Percentiles rank a stretch among this genome's conserved stretches.
Conservation (phyloP, 768 basidiomycete genomes). For the Thelephora ganbajun region DNA sequence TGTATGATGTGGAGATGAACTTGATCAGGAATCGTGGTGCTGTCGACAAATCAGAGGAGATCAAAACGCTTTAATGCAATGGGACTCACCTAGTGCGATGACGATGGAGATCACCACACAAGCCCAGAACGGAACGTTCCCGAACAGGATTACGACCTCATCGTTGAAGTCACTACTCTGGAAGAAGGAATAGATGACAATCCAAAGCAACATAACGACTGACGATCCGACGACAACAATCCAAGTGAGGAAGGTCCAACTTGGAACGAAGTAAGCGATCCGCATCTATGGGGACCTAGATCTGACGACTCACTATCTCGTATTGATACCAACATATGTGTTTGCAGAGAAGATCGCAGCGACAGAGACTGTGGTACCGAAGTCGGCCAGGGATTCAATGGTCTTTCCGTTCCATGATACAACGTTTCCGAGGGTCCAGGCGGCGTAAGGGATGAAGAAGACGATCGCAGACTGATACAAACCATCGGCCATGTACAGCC, state of each 20-base stretch:
- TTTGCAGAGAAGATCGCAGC: conserved; percentile 84
- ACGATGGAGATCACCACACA: conserved; percentile 55
- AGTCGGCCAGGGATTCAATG: conserved; percentile 71
- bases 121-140: conserved; percentile 74
- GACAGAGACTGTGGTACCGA: conserved; percentile 85
- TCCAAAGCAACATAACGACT: conserved; percentile 76
- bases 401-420: conserved; percentile 68
- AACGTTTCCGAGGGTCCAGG: conserved; percentile 50
- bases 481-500: conserved; percentile 90
- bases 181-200: conserved; percentile 78
- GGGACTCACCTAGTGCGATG: conserved; percentile 51
- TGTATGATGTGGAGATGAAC: conserved; percentile 54
- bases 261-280: conserved; percentile 11
- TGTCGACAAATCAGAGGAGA: conserved; percentile 15
- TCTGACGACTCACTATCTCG: conserved; percentile 58
- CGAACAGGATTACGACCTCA: conserved; percentile 62
- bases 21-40: conserved; percentile 77
- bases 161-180: conserved; percentile 55
- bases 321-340: conserved; percentile 80
- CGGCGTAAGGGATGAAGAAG: conserved; percentile 74
- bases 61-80: not conserved
- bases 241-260: conserved; percentile 83
- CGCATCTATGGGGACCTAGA: conserved; percentile 6
- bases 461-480: conserved; percentile 83
- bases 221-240: conserved; percentile 67